Evolutionary conservation across 225 moss, liverwort and hornwort species (phyloP), one percentile per base, ranked within the genome.

Genomic region (Physcomitrium patens): DNA sequence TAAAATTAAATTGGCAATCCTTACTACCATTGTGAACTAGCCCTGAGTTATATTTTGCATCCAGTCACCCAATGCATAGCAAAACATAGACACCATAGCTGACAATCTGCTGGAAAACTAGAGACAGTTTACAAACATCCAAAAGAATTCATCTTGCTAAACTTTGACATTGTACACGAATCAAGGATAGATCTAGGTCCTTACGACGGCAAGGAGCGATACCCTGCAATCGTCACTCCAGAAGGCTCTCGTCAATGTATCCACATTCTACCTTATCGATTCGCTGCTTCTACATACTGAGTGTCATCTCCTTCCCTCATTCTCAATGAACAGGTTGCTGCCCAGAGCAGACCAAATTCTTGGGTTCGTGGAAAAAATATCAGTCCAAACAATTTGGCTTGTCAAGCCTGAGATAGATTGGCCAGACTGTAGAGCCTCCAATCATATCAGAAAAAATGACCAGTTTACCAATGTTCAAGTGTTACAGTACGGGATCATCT

Each of bases 391-490:
- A 6, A 50, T 51, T 59, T 24, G 41, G 41, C 17, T 26, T 70
- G 50, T 24, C 28, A 41, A 27, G 50, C 45, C 44, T 43, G 7
- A 10, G 26, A 70, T 63, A 53, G 41, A 77, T 54, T 53, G 2
- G 27, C 74, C 26, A 12, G 5, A 26, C 52, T 22, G 8, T 14
- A 60, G 26, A 48, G 58, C 52, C 31, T 16, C 19, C 0, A 51
- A 60, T 66, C 51, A 45, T 1, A 47, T 20, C 20, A 71, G 6
- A 65, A 50, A 55, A 65, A 78, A 72, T 65, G 65, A 51, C 58
- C n/a, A 54, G 24, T 65, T 74, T 10, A 63, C 37, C 13, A 26
- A 41, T 8, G 15, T 45, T 59, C 60, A 18, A 14, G 28, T 28
- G 9, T 12, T 55, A 46, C 26, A 60, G 16, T 18, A 24, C 44